These are phyloP conservation scores for Trichosanthes truncata DNA, from an alignment of 306 rosid genomes.

Conservation along the genomic window DNA sequence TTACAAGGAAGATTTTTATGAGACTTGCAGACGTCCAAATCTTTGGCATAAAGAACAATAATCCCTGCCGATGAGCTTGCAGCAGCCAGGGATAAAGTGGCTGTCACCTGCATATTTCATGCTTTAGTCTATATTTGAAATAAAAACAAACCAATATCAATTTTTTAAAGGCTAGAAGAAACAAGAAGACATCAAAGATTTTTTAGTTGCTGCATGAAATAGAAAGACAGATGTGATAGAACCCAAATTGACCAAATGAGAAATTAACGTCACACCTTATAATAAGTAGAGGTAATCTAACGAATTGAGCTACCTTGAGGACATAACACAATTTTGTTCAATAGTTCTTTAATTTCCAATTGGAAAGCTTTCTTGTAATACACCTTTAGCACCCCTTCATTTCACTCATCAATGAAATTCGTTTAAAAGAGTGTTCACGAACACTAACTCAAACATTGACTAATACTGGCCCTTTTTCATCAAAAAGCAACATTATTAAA, in stretches of 20 bases:
- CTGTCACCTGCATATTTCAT: conserved; percentile 65
- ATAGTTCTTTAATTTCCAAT: not conserved
- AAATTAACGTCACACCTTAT: not conserved
- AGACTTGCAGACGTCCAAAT: conserved; percentile 33
- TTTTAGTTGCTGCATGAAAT: not conserved
- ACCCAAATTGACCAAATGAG: not conserved
- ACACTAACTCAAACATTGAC: not conserved
- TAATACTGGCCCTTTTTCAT: not conserved
- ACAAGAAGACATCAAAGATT: not conserved
- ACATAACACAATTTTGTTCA: not conserved
- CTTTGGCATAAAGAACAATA: conserved; percentile 43
- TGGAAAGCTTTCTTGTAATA: too few species aligned
- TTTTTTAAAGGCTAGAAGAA: not conserved
- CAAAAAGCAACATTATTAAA: too few species aligned
- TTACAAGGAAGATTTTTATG: conserved; percentile 31
- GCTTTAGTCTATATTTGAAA: not conserved
- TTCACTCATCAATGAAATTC: too few species aligned
- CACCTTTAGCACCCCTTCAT: too few species aligned
- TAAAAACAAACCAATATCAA: not conserved
- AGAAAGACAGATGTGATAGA: not conserved
- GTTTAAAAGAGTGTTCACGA: too few species aligned
- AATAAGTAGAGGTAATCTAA: not conserved
- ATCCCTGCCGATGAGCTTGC: conserved; percentile 89
- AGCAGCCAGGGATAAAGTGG: conserved; percentile 80
- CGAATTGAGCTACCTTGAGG: not conserved